A percentile compares a stretch with the other conserved stretches of the same genome.
phyloP scores from a whole-genome alignment of 306 rosid genomes.

The Vigna unguiculata region DNA sequence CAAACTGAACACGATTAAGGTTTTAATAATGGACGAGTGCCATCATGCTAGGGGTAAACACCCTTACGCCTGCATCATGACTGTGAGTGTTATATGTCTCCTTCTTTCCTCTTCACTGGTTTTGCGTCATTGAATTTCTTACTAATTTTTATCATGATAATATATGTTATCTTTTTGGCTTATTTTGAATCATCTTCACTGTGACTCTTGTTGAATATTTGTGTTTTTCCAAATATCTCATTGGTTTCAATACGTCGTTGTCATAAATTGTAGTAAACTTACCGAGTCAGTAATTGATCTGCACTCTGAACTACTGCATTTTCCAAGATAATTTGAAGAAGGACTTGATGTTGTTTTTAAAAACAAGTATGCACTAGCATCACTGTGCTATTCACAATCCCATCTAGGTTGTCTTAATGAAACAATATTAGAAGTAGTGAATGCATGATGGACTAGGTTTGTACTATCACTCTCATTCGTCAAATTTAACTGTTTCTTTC shows the following conservation, averaged over 20 bases:
- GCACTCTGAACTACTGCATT: neutral
- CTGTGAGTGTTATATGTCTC: slow-evolving; percentile 56
- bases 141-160: neutral
- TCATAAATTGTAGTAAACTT: slow-evolving; percentile 1
- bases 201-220: neutral
- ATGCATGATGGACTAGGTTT: no score
- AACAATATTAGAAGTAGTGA: no score
- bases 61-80: slow-evolving; percentile 81
- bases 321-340: neutral
- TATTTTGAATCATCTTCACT: neutral
- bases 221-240: neutral
- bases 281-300: neutral
- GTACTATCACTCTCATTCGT: no score
- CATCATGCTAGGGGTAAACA: slow-evolving; percentile 80
- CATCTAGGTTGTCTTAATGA: no score
- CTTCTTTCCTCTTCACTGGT: slow-evolving; percentile 1
- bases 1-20: slow-evolving; percentile 73
- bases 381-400: no score
- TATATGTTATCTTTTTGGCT: neutral
- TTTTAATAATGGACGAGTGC: slow-evolving; percentile 87
- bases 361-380: no score
- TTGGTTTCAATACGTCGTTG: neutral
- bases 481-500: no score
- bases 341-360: neutral
- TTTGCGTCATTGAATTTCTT: slow-evolving; percentile 7